Conservation (phyloP, 805 yeast species). For the Cyberlindnera sargentensis region DNA sequence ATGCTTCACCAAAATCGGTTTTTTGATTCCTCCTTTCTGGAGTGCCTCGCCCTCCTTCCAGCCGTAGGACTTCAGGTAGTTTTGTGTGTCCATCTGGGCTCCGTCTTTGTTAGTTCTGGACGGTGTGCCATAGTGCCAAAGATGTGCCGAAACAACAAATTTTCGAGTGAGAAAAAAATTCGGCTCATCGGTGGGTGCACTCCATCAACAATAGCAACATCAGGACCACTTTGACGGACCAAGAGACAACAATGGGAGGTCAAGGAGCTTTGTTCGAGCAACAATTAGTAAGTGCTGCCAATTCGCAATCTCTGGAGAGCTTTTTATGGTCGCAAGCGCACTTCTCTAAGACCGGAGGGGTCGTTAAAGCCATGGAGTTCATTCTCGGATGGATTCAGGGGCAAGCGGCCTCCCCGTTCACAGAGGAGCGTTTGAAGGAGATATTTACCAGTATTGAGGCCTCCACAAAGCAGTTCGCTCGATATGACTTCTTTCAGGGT, state of each 20-base stretch:
- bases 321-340: too few species aligned
- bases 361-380: too few species aligned
- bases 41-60: constrained; percentile 92
- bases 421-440: too few species aligned
- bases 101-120: not conserved
- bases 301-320: too few species aligned
- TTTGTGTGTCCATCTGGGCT: constrained; percentile 59
- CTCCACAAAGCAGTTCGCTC: not conserved
- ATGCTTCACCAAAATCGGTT: constrained; percentile 84
- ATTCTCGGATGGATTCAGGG: too few species aligned
- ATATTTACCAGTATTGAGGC: not conserved
- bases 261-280: too few species aligned
- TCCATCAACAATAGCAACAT: not conserved
- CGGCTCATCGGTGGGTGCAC: constrained; percentile 1
- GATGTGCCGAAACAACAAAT: not conserved
- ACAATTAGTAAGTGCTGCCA: too few species aligned
- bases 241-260: not conserved
- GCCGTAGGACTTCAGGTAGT: constrained; percentile 71
- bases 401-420: too few species aligned
- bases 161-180: not conserved
- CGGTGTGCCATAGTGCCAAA: not conserved
- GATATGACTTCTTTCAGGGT: not conserved
- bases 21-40: constrained; percentile 68
- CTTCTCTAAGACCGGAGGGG: too few species aligned
- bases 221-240: not conserved